Evolutionary conservation across 352 stramenopile species (phyloP).

Genomic region (Globisporangium ultimum): DNA sequence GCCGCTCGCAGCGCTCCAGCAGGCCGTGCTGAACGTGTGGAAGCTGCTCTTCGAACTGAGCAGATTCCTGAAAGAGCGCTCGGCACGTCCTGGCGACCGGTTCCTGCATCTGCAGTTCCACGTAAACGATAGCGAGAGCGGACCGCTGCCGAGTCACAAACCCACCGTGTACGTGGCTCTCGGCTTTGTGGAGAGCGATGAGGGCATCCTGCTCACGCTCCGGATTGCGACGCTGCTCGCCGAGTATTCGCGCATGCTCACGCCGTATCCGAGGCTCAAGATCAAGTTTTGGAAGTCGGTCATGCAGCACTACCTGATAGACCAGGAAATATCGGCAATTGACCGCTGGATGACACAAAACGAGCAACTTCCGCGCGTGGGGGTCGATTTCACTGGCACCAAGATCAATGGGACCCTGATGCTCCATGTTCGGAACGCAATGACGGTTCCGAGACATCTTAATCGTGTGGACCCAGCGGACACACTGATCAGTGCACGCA

Average conservation of each 20-base stretch:
- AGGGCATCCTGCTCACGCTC: not conserved
- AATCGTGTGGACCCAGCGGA: not conserved
- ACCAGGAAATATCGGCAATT: not conserved
- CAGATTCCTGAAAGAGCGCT: not conserved
- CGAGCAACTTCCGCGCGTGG: not conserved
- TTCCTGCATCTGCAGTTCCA: not conserved
- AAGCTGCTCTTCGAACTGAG: not conserved
- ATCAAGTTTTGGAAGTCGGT: not conserved
- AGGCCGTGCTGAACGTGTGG: not conserved
- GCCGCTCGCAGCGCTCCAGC: not conserved
- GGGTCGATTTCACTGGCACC: not conserved
- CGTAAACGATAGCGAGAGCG: not conserved
- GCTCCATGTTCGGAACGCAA: not conserved
- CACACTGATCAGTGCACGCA: not conserved
- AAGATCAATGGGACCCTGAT: not conserved
- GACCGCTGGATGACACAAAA: not conserved
- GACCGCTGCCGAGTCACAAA: not conserved
- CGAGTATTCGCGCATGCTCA: not conserved
- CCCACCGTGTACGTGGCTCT: not conserved
- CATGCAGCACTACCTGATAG: not conserved
- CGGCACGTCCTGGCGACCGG: not conserved
- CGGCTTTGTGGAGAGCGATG: not conserved
- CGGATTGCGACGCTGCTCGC: not conserved
- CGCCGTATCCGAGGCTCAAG: not conserved
- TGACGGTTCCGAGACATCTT: not conserved